Evolutionary conservation across 768 basidiomycete species (phyloP).

Genomic region (Hemileccinum impolitum): DNA sequence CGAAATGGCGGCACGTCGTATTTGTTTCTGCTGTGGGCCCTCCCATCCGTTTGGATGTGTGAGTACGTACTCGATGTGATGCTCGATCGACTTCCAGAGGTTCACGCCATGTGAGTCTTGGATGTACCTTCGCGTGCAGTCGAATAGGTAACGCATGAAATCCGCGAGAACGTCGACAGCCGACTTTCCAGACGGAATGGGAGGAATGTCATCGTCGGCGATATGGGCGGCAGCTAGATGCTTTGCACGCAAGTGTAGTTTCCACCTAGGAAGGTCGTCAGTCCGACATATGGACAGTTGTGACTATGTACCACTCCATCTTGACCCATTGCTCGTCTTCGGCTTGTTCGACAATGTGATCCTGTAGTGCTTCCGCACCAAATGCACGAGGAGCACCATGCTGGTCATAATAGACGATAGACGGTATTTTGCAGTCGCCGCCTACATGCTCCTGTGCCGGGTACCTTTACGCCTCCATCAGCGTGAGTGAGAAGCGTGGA

Average conservation of each 20-base stretch:
- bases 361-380: conserved; percentile 44
- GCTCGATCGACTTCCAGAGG: conserved; percentile 45
- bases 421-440: conserved; percentile 48
- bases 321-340: conserved; percentile 46
- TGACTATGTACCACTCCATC: conserved; percentile 40
- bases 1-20: conserved; percentile 49
- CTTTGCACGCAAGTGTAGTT: conserved; percentile 39
- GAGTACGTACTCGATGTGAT: conserved; percentile 48
- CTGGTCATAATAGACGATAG: conserved; percentile 45
- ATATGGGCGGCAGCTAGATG: conserved; percentile 31
- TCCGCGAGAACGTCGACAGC: conserved; percentile 44
- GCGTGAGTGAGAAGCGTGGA: conserved; percentile 5
- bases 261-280: conserved; percentile 24
- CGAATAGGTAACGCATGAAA: conserved; percentile 43
- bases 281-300: too few relatives aligned
- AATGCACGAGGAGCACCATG: conserved; percentile 38
- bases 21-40: conserved; percentile 52
- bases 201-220: conserved; percentile 34
- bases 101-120: conserved; percentile 43
- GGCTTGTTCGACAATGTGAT: conserved; percentile 37
- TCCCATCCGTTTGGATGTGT: conserved; percentile 69
- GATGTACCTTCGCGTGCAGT: conserved; percentile 46
- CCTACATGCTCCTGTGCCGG: conserved; percentile 43
- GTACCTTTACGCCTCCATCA: conserved; percentile 24
- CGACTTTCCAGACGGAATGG: conserved; percentile 41